Percentiles rank a stretch among this genome's conserved stretches.
Evolutionary conservation across 768 basidiomycete species (phyloP).

Genomic region (Russula sp.): DNA sequence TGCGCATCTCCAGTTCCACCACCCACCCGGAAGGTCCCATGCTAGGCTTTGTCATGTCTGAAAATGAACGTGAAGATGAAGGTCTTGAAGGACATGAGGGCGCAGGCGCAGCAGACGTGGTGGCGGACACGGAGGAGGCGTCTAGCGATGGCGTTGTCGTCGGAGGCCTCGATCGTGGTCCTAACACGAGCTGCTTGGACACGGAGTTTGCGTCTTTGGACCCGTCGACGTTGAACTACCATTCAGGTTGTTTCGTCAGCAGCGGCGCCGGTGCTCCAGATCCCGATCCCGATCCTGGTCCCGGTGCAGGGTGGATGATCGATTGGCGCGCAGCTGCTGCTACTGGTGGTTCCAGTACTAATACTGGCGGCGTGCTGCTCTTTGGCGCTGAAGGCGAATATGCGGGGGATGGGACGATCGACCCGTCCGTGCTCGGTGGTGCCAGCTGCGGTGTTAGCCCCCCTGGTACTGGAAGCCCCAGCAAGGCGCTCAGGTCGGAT

Average conservation of each 20-base stretch:
- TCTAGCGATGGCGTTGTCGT: background rate
- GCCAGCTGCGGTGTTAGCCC: background rate
- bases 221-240: too few relatives aligned
- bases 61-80: too few relatives aligned
- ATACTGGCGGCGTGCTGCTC: too few relatives aligned
- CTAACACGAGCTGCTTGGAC: background rate
- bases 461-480: background rate
- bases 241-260: too few relatives aligned
- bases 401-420: constrained; percentile 17
- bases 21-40: constrained; percentile 9
- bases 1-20: background rate
- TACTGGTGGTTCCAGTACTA: too few relatives aligned
- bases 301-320: background rate
- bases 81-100: too few relatives aligned
- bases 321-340: background rate
- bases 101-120: background rate
- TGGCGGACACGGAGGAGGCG: background rate
- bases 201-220: background rate
- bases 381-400: background rate
- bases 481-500: background rate
- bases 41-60: constrained; percentile 4
- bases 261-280: too few relatives aligned
- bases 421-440: constrained; percentile 14
- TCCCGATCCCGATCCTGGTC: background rate
- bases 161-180: background rate